These are phyloP conservation scores for Penstemon eatonii DNA, from an alignment of 257 asterid species.

Conservation along the genomic window DNA sequence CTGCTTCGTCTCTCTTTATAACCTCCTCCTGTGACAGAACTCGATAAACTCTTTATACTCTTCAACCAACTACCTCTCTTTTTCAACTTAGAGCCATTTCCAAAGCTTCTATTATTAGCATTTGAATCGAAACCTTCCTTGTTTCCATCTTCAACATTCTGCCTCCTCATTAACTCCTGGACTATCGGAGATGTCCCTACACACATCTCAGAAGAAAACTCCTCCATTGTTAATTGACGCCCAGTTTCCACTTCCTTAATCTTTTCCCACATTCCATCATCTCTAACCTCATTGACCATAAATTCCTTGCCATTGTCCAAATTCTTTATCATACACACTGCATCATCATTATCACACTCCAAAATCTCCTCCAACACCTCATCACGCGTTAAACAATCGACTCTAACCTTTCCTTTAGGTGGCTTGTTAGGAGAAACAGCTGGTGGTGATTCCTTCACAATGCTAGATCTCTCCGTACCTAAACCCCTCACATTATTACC, in stretches of 20 bases:
- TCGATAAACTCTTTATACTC: conserved; percentile 74
- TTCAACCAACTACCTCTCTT: conserved; percentile 80
- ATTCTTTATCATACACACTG: conserved; percentile 76
- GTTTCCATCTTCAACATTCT: conserved; percentile 75
- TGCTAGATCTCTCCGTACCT: conserved; percentile 32
- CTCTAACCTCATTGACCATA: conserved; percentile 87
- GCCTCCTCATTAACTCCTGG: conserved; percentile 95
- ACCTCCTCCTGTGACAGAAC: conserved; percentile 54
- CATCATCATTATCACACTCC: conserved; percentile 37
- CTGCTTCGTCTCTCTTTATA: conserved; percentile 81
- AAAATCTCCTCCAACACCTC: conserved; percentile 30
- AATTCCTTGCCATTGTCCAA: conserved; percentile 95
- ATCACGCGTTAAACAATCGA: conserved; percentile 22
- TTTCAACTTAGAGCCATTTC: conserved; percentile 58
- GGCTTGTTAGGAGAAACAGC: conserved; percentile 44
- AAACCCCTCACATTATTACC: conserved; percentile 20
- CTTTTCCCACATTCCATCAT: conserved; percentile 90
- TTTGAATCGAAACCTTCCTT: conserved; percentile 53
- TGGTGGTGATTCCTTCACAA: conserved; percentile 29
- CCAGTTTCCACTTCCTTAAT: conserved; percentile 93
- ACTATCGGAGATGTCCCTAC: conserved; percentile 97
- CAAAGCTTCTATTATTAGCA: conserved; percentile 56
- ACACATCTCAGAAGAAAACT: conserved; percentile 76
- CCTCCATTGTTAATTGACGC: conserved; percentile 93
- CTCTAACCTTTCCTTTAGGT: conserved; percentile 39